These are phyloP conservation scores for Hyphopichia pseudoburtonii DNA, from an alignment of 1,139 yeast species.

Conservation along the genomic window DNA sequence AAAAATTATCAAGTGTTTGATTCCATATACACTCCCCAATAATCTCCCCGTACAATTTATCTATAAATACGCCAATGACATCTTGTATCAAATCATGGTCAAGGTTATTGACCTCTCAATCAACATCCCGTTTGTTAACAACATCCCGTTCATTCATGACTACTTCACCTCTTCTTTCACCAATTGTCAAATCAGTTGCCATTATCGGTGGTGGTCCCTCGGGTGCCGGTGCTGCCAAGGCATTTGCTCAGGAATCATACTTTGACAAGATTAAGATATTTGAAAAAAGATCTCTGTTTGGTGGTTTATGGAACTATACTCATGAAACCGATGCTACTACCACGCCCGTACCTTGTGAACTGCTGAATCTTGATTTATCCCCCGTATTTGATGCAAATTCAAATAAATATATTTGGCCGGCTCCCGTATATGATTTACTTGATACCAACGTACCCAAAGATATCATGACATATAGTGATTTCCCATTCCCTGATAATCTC, in stretches of 20 bases:
- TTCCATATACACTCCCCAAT: too few relatives aligned
- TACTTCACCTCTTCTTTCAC: too few relatives aligned
- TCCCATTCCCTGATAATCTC: conserved; percentile 35
- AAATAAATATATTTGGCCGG: conserved; percentile 28
- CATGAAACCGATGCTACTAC: conserved; percentile 14
- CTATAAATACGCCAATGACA: too few relatives aligned
- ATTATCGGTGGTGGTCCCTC: conserved; percentile 39
- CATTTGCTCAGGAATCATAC: conserved; percentile 8
- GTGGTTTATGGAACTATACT: conserved; percentile 57
- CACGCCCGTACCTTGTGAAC: conserved; percentile 16
- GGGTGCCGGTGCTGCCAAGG: conserved; percentile 13
- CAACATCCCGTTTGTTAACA: too few relatives aligned
- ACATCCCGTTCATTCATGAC: too few relatives aligned
- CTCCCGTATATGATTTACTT: conserved; percentile 46
- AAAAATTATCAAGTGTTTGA: too few relatives aligned
- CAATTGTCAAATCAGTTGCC: conserved; percentile 29
- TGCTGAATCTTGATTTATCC: conserved; percentile 14
- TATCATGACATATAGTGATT: conserved; percentile 53
- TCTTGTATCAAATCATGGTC: too few relatives aligned
- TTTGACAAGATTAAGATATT: conserved; percentile 21
- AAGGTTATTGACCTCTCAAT: too few relatives aligned
- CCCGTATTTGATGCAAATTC: conserved; percentile 14
- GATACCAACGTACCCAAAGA: conserved; percentile 60
- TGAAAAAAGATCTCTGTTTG: conserved; percentile 48
- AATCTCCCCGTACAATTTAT: too few relatives aligned